phyloP scores from a whole-genome alignment of 805 yeast species.

The Ogataea pini region DNA sequence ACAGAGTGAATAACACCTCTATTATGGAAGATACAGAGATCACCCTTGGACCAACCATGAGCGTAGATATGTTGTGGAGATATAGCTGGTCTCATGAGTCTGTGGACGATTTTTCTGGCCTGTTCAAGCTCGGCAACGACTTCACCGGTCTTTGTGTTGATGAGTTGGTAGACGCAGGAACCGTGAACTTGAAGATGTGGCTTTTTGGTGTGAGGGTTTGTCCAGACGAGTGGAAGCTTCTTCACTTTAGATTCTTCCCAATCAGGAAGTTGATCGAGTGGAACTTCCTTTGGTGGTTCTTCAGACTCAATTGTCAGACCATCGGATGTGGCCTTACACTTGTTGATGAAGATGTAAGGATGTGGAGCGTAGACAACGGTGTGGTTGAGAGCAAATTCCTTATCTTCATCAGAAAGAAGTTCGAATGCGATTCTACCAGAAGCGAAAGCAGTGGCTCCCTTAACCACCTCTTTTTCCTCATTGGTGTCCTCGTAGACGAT shows the following conservation, averaged over 20 bases:
- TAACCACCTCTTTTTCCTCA: constrained; percentile 65
- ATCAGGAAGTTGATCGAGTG: constrained; percentile 68
- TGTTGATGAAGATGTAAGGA: constrained; percentile 82
- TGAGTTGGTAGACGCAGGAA: constrained; percentile 73
- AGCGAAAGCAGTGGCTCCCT: constrained; percentile 88
- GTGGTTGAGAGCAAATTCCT: constrained; percentile 73
- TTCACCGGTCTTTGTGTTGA: constrained; percentile 56
- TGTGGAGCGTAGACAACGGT: constrained; percentile 89
- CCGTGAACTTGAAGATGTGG: constrained; percentile 89
- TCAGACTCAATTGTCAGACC: constrained; percentile 86
- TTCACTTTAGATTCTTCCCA: constrained; percentile 84
- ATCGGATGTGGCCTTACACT: constrained; percentile 79
- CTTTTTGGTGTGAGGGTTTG: constrained; percentile 80
- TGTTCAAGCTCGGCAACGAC: constrained; percentile 62
- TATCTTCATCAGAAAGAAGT: constrained; percentile 63
- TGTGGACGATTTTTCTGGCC: constrained; percentile 72
- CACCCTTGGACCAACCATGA: constrained; percentile 83
- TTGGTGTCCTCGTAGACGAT: constrained; percentile 68
- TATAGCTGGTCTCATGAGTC: constrained; percentile 84
- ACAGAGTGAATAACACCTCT: constrained; percentile 92
- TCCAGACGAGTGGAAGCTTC: constrained; percentile 85
- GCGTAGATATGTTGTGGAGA: constrained; percentile 72
- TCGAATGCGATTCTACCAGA: constrained; percentile 82
- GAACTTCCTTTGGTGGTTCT: constrained; percentile 57
- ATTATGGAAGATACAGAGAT: constrained; percentile 82